Percentiles rank a stretch among this genome's conserved stretches.
These are phyloP conservation scores for Calonectria multiphialidica DNA, from an alignment of 2,329 filamentous ascomycete species.

Conservation along the genomic window DNA sequence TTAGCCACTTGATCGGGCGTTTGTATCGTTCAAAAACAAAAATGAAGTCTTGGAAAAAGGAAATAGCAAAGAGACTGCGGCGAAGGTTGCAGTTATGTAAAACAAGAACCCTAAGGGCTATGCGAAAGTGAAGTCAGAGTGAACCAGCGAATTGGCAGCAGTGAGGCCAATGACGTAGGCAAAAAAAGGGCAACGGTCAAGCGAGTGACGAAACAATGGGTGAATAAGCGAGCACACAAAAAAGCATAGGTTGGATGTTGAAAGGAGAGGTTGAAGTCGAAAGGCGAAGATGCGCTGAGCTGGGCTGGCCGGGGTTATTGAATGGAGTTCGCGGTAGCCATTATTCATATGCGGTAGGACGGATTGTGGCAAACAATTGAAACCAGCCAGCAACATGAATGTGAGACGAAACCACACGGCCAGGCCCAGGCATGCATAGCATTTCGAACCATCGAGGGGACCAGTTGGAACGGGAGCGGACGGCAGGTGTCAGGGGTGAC, in stretches of 20 bases:
- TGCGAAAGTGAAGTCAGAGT: background rate
- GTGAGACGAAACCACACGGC: conserved; percentile 16
- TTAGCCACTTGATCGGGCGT: background rate
- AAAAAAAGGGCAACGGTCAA: background rate
- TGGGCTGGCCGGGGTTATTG: conserved; percentile 4
- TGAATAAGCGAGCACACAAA: conserved; percentile 21
- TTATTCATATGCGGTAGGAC: background rate
- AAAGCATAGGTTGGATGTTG: background rate
- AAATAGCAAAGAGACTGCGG: background rate
- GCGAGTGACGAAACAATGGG: background rate
- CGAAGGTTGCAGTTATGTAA: background rate
- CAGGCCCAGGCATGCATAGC: background rate
- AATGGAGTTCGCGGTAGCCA: background rate
- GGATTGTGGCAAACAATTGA: background rate
- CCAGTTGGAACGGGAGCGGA: background rate
- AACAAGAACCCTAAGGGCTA: background rate
- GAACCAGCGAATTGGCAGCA: background rate
- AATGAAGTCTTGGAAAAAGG: background rate
- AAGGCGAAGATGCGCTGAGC: conserved; percentile 7
- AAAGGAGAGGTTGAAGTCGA: conserved; percentile 16
- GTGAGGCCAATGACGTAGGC: background rate
- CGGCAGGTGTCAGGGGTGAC: background rate
- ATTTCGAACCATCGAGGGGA: background rate
- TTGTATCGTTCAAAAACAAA: background rate
- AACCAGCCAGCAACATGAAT: background rate